Evolutionary conservation across 768 basidiomycete genomes (phyloP).

Genomic region (Leccinum olivaceopallidum): DNA sequence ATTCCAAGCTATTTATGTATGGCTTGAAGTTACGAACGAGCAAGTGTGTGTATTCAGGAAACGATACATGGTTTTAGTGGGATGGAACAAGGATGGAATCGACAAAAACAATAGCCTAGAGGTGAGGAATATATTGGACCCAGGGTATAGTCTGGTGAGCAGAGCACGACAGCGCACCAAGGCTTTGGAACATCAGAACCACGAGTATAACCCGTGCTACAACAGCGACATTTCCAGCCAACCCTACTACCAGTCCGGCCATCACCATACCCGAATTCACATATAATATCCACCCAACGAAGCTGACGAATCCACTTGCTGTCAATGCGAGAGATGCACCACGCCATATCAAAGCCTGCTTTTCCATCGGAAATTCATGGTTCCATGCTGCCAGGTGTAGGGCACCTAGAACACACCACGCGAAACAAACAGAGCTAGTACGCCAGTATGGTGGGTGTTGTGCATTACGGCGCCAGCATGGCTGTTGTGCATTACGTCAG

Average conservation of each 20-base stretch:
- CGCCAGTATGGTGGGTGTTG: too few species aligned
- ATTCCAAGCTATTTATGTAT: too few species aligned
- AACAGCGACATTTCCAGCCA: too few species aligned
- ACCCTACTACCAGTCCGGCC: too few species aligned
- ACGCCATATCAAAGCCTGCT: neutral
- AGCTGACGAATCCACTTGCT: neutral
- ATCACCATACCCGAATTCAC: too few species aligned
- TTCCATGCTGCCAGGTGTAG: neutral
- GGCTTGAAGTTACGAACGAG: neutral
- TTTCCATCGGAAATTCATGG: neutral
- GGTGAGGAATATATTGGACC: neutral
- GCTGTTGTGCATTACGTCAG: too few species aligned
- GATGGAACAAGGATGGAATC: too few species aligned
- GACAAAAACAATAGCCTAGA: neutral
- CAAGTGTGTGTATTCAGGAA: slow-evolving; percentile 5
- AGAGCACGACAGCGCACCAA: neutral
- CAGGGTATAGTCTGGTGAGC: neutral
- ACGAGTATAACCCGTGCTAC: neutral
- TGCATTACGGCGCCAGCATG: too few species aligned
- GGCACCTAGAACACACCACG: neutral
- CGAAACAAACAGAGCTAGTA: too few species aligned
- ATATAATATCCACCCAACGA: neutral
- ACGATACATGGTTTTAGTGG: neutral
- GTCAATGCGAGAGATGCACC: neutral
- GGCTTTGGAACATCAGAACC: neutral